Conservation (phyloP, 257 asterid species). For the Jaltomata sinuosa region DNA sequence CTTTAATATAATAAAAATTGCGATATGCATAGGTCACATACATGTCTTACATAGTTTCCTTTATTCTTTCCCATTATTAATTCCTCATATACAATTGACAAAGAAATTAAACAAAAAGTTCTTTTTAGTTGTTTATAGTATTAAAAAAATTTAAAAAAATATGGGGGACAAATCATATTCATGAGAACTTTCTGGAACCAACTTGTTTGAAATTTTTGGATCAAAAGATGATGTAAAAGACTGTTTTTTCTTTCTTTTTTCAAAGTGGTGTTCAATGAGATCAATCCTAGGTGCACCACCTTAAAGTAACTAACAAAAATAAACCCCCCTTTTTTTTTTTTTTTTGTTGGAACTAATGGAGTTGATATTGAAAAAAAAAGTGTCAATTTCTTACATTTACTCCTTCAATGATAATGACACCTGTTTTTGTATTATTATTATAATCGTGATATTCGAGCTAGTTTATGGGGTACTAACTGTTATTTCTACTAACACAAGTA, state of each 20-base stretch:
- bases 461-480: neutral
- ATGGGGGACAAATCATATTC: neutral
- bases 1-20: neutral
- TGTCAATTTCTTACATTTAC: neutral
- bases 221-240: neutral
- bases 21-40: neutral
- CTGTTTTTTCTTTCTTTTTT: neutral
- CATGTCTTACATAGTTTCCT: neutral
- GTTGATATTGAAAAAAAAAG: neutral
- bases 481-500: neutral
- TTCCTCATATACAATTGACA: neutral
- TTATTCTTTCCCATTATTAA: neutral
- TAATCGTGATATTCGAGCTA: too few relatives aligned
- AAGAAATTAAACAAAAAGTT: neutral
- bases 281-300: constrained; percentile 5
- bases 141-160: neutral
- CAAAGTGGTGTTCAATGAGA: constrained; percentile 1
- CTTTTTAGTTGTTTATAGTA: neutral
- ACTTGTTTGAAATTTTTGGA: neutral
- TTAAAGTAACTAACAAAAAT: neutral
- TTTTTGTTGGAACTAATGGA: neutral
- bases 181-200: constrained; percentile 2
- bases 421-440: neutral
- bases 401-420: neutral
- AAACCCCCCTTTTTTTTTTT: neutral